Conservation (phyloP, 2,329 filamentous ascomycete genomes). For the Xylariaceae sp. region DNA sequence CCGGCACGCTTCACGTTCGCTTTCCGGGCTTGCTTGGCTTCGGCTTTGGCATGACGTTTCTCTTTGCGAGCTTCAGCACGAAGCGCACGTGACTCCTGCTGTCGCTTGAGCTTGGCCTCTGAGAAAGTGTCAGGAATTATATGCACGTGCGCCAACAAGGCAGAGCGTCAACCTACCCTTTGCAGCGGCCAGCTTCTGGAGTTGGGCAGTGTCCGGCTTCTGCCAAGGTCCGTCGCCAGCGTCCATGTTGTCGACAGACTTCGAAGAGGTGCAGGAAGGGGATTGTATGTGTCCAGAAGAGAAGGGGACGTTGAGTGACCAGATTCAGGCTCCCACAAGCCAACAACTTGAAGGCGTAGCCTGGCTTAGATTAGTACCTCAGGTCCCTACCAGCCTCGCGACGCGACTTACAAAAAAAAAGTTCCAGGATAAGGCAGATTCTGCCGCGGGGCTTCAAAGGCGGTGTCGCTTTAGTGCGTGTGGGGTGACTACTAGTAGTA, state of each 20-base stretch:
- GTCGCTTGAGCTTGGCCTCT: conserved; percentile 23
- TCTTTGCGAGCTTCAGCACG: conserved; percentile 26
- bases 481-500: too few species aligned
- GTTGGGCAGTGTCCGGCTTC: conserved; percentile 17
- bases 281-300: too few species aligned
- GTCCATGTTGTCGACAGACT: too few species aligned
- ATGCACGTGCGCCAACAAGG: conserved; percentile 5
- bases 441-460: conserved; percentile 9
- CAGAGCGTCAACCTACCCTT: conserved; percentile 16
- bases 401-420: too few species aligned
- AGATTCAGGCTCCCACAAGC: too few species aligned
- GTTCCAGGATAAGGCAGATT: conserved; percentile 4
- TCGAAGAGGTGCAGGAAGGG: too few species aligned
- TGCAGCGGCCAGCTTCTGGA: conserved; percentile 13
- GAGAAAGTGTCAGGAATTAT: background rate
- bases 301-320: too few species aligned
- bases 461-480: too few species aligned
- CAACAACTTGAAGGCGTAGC: too few species aligned
- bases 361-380: too few species aligned
- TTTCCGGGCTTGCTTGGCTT: conserved; percentile 32
- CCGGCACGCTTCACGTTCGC: conserved; percentile 21
- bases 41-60: conserved; percentile 29
- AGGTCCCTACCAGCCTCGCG: too few species aligned
- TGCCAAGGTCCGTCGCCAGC: conserved; percentile 13
- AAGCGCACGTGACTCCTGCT: conserved; percentile 18